Base-by-base conservation (phyloP, 257 asterid species). In the Capsicum rhomboideum region DNA sequence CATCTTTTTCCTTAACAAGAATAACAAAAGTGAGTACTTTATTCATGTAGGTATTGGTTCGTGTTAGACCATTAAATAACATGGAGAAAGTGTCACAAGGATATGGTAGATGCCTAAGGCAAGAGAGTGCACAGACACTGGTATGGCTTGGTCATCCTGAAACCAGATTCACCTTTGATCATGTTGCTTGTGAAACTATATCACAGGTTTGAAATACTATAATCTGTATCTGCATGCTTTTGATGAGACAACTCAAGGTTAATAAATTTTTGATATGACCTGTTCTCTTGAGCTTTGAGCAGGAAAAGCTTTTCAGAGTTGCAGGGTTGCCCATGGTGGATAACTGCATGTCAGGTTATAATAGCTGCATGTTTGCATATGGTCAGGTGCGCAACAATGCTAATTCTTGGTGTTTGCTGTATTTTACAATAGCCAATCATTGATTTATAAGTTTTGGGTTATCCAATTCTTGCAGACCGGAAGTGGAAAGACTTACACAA, bases 291-390 rank as follows among this genome's bases (percentile, higher is more conserved):
- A 82, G 37, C 53, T 84, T 78, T 64, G 61, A 82, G 83, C 84
- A 94, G 97, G 97, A 91, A 84, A 89, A 90, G 54, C 97, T 93
- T 86, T 95, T 92, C 86, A 82, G 84, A 79, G 95, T 89, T 89
- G 98, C 95, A 28, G 98, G 98, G 84, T 87, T 91, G 81, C 98
- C 98, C 69, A 93, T 95, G 94, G 97, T 95, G 85, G 97, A 95
- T 42, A 95, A 95, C 84, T 95, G 98, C 88, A 93, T 95, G 97
- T 91, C 96, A 67, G 98, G 98, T 21, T 95, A 93, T 61, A 95
- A 95, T 84, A 95, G 98, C 90, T 95, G 97, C 93, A 93, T 95
- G 91, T 93, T 95, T 89, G 98, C 98, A 68, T 95, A 93, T 86
- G 98, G 98, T 63, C 97, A 92, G 92, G 98, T 93, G 82, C 18